A percentile compares a stretch with the other conserved stretches of the same genome.
phyloP scores from a whole-genome alignment of 2,329 filamentous ascomycete genomes.

The Phyllachora maydis region DNA sequence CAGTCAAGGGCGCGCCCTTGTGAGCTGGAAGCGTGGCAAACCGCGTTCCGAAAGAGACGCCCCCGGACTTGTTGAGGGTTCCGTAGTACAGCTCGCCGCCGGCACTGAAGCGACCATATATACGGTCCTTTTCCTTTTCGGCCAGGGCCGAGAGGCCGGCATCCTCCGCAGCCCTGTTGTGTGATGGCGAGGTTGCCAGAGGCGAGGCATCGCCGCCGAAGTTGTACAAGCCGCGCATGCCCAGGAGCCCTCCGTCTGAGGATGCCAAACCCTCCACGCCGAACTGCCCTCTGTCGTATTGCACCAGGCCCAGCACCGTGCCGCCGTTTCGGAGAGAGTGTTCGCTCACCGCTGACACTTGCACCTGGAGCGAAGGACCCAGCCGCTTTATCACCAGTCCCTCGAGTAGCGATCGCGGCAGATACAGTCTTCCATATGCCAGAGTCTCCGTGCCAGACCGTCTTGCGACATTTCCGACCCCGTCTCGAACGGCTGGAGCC shows the following conservation, averaged over 20 bases:
- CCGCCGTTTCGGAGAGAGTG: conserved; percentile 53
- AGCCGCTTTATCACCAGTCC: conserved; percentile 66
- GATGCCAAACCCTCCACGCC: conserved; percentile 80
- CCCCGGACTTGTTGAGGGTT: conserved; percentile 80
- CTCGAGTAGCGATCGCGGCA: conserved; percentile 71
- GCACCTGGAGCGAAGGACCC: conserved; percentile 57
- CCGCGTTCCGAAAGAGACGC: conserved; percentile 69
- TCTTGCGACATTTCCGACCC: no score
- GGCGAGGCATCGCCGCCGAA: conserved; percentile 53
- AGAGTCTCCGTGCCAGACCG: no score
- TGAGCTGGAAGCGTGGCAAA: conserved; percentile 74
- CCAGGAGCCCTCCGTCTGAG: conserved; percentile 77
- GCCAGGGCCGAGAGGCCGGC: neutral
- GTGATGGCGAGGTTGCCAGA: conserved; percentile 5
- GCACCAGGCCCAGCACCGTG: conserved; percentile 50
- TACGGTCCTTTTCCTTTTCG: conserved; percentile 33
- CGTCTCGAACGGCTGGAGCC: conserved; percentile 6
- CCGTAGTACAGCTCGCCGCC: conserved; percentile 94
- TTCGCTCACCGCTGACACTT: conserved; percentile 60
- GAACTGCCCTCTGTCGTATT: conserved; percentile 75
- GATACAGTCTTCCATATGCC: conserved; percentile 59
- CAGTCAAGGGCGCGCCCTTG: conserved; percentile 75
- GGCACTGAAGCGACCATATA: conserved; percentile 69
- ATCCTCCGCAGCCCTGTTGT: conserved; percentile 1
- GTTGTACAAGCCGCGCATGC: conserved; percentile 80